Evolutionary conservation across 1,284 basidiomycete species (phyloP), one percentile per base, ranked within the genome.

Genomic region (Cronartium ribicola): DNA sequence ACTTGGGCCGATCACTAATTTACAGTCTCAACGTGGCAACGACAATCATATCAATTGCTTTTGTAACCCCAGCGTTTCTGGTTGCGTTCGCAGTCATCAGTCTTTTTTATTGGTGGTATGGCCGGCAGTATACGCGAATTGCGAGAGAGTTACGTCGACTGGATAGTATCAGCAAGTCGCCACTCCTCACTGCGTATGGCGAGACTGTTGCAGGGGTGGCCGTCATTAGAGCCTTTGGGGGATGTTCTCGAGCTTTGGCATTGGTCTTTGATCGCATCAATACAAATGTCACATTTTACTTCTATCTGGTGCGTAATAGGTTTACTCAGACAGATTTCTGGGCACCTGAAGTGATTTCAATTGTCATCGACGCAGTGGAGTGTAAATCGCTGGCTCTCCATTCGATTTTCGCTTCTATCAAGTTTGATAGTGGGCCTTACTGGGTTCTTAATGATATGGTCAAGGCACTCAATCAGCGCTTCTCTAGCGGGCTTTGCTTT

Each of bases 81-180:
- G 40, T 62, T 10, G 11, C 39, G 7, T 62, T 62, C 36, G 29
- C 39, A 8, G 8, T 62, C 14, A 62, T 62, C 29, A 62, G 60
- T n/a, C 10, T 62, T n/a, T 37, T 62, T n/a, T 62, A 62, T 62
- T 62, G 60, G 60, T 40, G 60, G 29, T 62, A 62, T 62, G 60
- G 60, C 0, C 5, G 10, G 62, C 66, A 63, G 10, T 79, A 78
- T 46, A 64, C 74, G 36, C 77, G 76, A 20, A 77, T 77, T 6
- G 77, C 80, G 0, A 76, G 80, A 55, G 79, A 81, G 61, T 76
- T 81, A 69, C 75, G 80, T 3, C 76, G 80, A 1, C 77, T 81
- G 43, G 91, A 94, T 36, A 92, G 91, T 13, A 88, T 93, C 61
- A 92, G 92, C 7, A 88, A 92, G 46, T 94, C 91, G 0, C 94